These are phyloP conservation scores for Saccharomycopsis malanga DNA, from an alignment of 805 yeast genomes.

Conservation along the genomic window DNA sequence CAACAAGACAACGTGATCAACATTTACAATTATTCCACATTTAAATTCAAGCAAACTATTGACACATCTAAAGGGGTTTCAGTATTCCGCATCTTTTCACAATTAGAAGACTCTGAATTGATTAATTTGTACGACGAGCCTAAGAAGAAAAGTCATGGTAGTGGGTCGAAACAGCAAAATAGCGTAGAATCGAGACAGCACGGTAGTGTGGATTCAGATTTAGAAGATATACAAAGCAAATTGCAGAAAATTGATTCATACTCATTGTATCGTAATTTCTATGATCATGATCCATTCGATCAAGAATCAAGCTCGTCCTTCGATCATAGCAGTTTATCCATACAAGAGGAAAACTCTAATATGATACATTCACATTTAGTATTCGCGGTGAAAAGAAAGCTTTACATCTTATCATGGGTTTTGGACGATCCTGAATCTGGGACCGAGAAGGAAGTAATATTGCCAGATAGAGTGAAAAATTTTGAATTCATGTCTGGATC, in stretches of 20 bases:
- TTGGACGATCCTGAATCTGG: not conserved
- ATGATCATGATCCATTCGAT: conserved; percentile 17
- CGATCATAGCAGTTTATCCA: not conserved
- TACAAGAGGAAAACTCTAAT: conserved; percentile 1
- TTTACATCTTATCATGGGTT: conserved; percentile 11
- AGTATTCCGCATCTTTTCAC: conserved; percentile 8
- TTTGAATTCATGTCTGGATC: conserved; percentile 15
- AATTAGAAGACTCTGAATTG: conserved; percentile 7
- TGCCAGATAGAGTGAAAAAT: conserved; percentile 14
- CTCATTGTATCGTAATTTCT: conserved; percentile 16
- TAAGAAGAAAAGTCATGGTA: not conserved
- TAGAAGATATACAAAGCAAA: conserved; percentile 9
- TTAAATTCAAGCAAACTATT: conserved; percentile 3
- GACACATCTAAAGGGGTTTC: conserved; percentile 4
- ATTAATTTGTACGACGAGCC: conserved; percentile 6
- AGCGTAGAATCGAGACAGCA: not conserved
- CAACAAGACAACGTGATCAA: not conserved
- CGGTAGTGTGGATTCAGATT: not conserved
- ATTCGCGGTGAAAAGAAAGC: conserved; percentile 12
- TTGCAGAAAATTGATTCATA: conserved; percentile 16
- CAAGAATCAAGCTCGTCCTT: conserved; percentile 1
- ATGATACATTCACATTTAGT: conserved; percentile 13
- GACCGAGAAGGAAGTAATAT: not conserved
- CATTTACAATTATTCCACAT: conserved; percentile 9
- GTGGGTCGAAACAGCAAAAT: not conserved